phyloP scores from a whole-genome alignment of 1,139 yeast species.

The Pneumocystis sp. region DNA sequence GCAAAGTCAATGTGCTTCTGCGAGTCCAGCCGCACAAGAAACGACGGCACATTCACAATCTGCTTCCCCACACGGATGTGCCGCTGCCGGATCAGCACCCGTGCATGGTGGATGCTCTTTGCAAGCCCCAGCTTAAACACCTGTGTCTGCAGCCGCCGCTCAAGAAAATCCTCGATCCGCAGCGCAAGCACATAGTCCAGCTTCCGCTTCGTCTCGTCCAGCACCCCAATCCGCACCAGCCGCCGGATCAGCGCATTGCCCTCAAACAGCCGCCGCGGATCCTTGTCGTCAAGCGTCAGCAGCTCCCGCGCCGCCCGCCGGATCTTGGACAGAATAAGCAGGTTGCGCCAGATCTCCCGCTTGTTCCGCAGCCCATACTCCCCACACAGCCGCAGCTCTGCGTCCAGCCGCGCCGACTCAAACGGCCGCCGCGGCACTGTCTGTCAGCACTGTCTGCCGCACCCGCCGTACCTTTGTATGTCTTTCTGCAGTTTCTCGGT shows the following conservation, averaged over 20 bases:
- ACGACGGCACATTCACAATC: constrained; percentile 95
- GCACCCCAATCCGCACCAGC: constrained; percentile 96
- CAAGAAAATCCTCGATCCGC: constrained; percentile 97
- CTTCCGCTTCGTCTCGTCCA: constrained; percentile 98
- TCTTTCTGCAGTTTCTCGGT: background rate
- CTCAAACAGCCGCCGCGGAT: constrained; percentile 99
- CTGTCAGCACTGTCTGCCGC: background rate
- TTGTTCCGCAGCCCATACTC: constrained; percentile 99
- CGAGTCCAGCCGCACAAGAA: constrained; percentile 99
- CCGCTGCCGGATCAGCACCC: constrained; percentile 97
- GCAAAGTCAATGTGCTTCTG: constrained; percentile 99
- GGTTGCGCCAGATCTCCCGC: constrained; percentile 98
- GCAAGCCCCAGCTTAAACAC: constrained; percentile 99
- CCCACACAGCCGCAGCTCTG: constrained; percentile 98
- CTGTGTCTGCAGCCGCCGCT: constrained; percentile 99
- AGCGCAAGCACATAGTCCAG: constrained; percentile 99
- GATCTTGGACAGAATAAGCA: constrained; percentile 94
- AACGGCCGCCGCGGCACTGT: constrained; percentile 13
- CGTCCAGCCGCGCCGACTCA: constrained; percentile 33
- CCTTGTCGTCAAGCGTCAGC: constrained; percentile 99
- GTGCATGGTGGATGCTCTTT: constrained; percentile 99
- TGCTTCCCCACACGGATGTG: constrained; percentile 99
- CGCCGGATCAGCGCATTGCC: constrained; percentile 99
- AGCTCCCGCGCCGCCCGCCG: constrained; percentile 99
- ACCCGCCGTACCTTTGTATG: background rate